phyloP scores from a whole-genome alignment of 208 protist genomes.

The Herpetomonas samuelpessoai region DNA sequence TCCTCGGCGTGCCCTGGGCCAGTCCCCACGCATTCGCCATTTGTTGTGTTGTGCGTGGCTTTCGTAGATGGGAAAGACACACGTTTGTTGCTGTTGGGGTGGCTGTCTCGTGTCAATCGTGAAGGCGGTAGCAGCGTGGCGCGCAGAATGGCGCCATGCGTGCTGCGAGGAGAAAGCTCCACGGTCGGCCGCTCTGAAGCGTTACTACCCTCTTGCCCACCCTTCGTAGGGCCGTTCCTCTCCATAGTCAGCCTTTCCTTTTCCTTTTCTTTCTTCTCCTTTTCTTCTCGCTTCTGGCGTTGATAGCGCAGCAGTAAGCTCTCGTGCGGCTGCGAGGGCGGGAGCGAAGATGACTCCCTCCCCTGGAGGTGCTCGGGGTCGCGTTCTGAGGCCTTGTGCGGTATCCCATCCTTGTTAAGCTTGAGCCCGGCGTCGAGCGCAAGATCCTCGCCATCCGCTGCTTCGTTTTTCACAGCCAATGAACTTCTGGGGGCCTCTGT shows the following conservation, averaged over 20 bases:
- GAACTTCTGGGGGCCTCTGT: no score
- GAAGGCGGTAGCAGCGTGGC: background rate
- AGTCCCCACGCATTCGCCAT: background rate
- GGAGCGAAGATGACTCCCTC: no score
- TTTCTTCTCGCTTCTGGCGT: background rate
- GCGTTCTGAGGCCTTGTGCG: no score
- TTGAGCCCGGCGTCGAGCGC: no score
- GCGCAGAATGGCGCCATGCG: background rate
- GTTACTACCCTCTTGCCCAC: no score
- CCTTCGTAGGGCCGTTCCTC: background rate
- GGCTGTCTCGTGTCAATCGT: background rate
- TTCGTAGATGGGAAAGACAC: background rate
- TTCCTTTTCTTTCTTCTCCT: background rate
- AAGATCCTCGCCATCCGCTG: no score
- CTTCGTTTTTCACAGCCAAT: no score
- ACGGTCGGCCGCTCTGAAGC: background rate
- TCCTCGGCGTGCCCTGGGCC: no score
- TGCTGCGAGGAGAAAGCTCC: background rate
- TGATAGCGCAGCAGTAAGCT: slow-evolving; percentile 1
- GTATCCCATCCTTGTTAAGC: no score
- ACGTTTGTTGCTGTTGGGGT: background rate
- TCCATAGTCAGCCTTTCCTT: background rate
- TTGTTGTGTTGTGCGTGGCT: background rate
- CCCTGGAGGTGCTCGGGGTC: no score
- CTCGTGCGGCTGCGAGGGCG: no score